Conservation (phyloP, 208 protist species). For the Acanthamoeba culbertsoni region DNA sequence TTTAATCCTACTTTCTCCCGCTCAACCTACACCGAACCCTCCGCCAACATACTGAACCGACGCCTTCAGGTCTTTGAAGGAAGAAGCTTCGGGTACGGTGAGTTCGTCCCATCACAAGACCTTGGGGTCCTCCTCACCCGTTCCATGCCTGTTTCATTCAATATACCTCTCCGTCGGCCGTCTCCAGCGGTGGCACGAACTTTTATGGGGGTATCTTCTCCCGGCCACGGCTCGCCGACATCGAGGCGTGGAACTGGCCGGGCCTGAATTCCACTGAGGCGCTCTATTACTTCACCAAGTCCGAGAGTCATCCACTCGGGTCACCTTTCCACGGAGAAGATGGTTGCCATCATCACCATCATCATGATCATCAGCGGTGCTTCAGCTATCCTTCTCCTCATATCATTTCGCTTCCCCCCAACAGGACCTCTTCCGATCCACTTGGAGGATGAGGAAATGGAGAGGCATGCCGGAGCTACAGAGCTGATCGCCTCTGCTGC, state of each 20-base stretch:
- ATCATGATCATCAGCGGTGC: neutral
- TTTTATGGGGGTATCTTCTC: neutral
- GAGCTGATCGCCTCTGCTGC: neutral
- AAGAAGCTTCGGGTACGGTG: constrained; percentile 20
- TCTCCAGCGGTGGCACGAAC: neutral
- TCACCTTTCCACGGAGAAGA: neutral
- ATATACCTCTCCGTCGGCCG: no score
- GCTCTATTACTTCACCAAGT: neutral
- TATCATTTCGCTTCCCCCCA: neutral
- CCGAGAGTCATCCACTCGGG: neutral
- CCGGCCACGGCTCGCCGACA: neutral
- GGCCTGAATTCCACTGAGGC: neutral
- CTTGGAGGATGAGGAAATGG: neutral
- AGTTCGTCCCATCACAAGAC: neutral
- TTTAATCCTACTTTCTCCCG: neutral
- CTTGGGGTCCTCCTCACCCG: no score
- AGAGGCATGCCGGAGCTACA: neutral
- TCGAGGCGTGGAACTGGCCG: neutral
- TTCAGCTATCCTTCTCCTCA: no score
- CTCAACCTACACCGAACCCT: neutral
- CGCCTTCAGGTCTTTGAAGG: neutral
- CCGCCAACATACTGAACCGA: neutral
- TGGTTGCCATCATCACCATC: neutral
- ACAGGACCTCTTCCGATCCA: neutral
- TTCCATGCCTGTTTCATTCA: no score